Percentiles rank a stretch among this genome's conserved stretches.
Conservation (phyloP, 768 basidiomycete genomes). For the Chalciporus pseudorubinellus region DNA sequence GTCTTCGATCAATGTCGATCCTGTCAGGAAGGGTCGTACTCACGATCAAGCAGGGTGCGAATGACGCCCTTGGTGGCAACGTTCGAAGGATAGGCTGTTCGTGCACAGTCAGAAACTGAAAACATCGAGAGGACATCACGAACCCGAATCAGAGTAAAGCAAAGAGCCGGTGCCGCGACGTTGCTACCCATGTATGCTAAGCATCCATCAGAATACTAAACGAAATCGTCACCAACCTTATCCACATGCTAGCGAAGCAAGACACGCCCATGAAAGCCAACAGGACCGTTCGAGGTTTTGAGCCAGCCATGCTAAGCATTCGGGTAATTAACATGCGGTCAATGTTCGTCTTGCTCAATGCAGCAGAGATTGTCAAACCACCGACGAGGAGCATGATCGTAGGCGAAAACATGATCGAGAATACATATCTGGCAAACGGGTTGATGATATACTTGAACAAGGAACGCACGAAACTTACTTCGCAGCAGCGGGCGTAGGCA, state of each 20-base stretch:
- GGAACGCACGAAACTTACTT: constrained; percentile 51
- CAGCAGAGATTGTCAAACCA: constrained; percentile 97
- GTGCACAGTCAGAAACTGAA: constrained; percentile 1
- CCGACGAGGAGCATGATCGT: constrained; percentile 98
- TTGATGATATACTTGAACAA: not conserved
- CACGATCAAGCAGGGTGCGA: constrained; percentile 90
- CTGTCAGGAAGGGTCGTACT: constrained; percentile 29
- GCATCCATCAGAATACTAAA: not conserved
- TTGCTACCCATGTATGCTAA: constrained; percentile 51
- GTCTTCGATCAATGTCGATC: not conserved
- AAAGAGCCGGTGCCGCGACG: constrained; percentile 95
- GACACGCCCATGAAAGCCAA: constrained; percentile 95
- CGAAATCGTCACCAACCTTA: constrained; percentile 55
- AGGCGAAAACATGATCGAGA: constrained; percentile 94
- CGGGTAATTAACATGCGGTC: constrained; percentile 90
- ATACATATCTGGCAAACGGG: constrained; percentile 62
- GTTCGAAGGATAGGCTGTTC: constrained; percentile 88
- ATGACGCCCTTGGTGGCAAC: constrained; percentile 80
- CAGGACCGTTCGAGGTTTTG: constrained; percentile 80
- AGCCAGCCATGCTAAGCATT: constrained; percentile 87
- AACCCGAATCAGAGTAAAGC: constrained; percentile 93
- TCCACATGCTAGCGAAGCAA: constrained; percentile 99
- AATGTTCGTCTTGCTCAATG: constrained; percentile 91
- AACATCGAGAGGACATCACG: constrained; percentile 21
- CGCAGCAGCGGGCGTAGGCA: constrained; percentile 71